A percentile compares a stretch with the other conserved stretches of the same genome.
These are phyloP conservation scores for Cryphonectria radicalis DNA, from an alignment of 2,329 filamentous ascomycete species.

Conservation along the genomic window DNA sequence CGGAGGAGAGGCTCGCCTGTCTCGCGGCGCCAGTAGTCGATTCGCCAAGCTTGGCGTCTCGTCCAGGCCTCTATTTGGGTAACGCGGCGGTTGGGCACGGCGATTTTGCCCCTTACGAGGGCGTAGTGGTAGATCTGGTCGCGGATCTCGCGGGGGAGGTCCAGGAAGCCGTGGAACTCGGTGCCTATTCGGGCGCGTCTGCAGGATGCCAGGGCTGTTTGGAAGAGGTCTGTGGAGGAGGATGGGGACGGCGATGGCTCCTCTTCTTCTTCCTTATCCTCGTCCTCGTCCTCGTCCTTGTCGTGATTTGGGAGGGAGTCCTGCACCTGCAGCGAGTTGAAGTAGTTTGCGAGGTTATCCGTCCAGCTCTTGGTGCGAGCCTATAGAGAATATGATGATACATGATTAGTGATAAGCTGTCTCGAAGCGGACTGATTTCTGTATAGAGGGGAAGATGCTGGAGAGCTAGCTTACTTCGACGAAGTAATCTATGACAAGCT, in stretches of 20 bases:
- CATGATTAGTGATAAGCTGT: not conserved
- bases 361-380: slow-evolving; percentile 11
- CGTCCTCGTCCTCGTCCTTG: too few relatives aligned
- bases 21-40: not conserved
- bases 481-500: not conserved
- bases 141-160: slow-evolving; percentile 22
- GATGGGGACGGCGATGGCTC: too few relatives aligned
- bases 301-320: not conserved
- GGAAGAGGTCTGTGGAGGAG: not conserved
- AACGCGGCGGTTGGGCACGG: slow-evolving; percentile 8
- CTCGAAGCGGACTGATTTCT: not conserved
- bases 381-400: not conserved
- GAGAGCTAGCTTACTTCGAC: not conserved
- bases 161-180: slow-evolving; percentile 21
- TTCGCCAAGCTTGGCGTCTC: not conserved
- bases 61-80: too few relatives aligned
- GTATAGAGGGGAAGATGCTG: not conserved
- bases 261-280: too few relatives aligned
- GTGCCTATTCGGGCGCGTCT: not conserved
- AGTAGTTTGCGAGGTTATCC: not conserved
- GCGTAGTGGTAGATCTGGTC: slow-evolving; percentile 12
- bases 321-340: not conserved
- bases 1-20: slow-evolving; percentile 3
- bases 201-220: not conserved
- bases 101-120: slow-evolving; percentile 10